These are phyloP conservation scores for Plasmodium sp. DNA, from an alignment of 169 alveolate genomes.

Conservation along the genomic window DNA sequence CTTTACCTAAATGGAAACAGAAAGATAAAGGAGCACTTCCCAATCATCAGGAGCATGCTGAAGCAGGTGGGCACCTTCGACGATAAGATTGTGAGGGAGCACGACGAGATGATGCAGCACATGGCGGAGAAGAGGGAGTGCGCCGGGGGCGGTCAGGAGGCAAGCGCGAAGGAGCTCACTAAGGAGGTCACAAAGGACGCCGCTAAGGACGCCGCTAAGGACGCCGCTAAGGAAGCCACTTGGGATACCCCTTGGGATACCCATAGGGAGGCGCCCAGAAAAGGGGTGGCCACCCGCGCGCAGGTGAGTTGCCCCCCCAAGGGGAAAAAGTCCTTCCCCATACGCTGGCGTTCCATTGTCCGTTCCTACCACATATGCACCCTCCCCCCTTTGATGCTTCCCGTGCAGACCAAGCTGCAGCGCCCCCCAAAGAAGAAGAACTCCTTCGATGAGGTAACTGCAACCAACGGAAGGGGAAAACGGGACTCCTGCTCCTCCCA, in stretches of 20 bases:
- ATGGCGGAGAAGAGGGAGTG: background rate
- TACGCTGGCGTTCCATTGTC: background rate
- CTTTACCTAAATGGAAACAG: conserved; percentile 68
- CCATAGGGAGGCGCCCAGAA: background rate
- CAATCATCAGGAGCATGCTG: conserved; percentile 20
- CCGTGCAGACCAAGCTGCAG: conserved; percentile 23
- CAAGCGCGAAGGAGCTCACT: background rate
- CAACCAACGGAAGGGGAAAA: background rate
- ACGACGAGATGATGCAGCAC: background rate
- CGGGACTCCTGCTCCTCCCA: background rate
- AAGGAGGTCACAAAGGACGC: background rate
- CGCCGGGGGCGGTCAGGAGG: background rate
- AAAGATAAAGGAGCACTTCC: conserved; percentile 56
- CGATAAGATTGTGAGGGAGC: conserved; percentile 31
- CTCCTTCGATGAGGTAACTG: conserved; percentile 14
- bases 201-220: background rate
- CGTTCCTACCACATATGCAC: background rate
- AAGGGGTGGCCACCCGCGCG: background rate
- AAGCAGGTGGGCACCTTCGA: conserved; percentile 47
- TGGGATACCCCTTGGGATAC: too few relatives aligned
- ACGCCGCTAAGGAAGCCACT: background rate
- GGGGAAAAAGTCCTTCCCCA: background rate
- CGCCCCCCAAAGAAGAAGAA: background rate
- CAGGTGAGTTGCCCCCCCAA: background rate
- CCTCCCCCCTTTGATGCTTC: background rate